phyloP scores from a whole-genome alignment of 2,329 filamentous ascomycete species.

The Chrysosphaeria jannelii region DNA sequence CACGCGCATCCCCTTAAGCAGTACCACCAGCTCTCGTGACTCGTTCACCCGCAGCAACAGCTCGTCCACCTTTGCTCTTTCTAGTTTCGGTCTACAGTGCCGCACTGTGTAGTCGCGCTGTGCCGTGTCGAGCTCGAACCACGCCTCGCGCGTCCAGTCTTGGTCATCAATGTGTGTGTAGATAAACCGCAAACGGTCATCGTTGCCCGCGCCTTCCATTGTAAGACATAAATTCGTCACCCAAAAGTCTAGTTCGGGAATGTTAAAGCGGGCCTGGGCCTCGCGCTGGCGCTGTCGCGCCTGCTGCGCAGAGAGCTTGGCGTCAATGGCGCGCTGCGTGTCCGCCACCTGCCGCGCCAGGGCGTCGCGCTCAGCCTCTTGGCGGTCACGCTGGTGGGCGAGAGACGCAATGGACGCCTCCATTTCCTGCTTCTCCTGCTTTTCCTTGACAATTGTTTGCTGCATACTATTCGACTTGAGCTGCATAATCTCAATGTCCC shows the following conservation, averaged over 20 bases:
- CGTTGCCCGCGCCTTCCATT: slow-evolving; percentile 65
- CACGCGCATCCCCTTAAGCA: slow-evolving; percentile 61
- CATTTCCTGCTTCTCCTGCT: slow-evolving; percentile 49
- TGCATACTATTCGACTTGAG: slow-evolving; percentile 40
- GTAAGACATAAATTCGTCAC: slow-evolving; percentile 64
- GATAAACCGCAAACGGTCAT: slow-evolving; percentile 68
- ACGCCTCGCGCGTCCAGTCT: slow-evolving; percentile 68
- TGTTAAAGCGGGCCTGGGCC: slow-evolving; percentile 61
- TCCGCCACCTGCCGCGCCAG: slow-evolving; percentile 31
- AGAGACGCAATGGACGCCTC: slow-evolving; percentile 28
- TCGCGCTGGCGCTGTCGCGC: slow-evolving; percentile 47
- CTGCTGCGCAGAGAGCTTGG: slow-evolving; percentile 37
- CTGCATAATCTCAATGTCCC: slow-evolving; percentile 57
- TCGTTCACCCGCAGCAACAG: slow-evolving; percentile 62
- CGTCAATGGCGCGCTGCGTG: slow-evolving; percentile 39
- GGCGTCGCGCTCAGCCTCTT: slow-evolving; percentile 22
- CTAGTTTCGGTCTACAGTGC: slow-evolving; percentile 54
- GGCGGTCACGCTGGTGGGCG: slow-evolving; percentile 26
- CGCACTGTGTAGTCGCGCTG: slow-evolving; percentile 62
- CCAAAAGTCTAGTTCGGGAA: slow-evolving; percentile 89
- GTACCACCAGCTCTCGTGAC: slow-evolving; percentile 34
- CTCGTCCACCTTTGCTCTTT: slow-evolving; percentile 45
- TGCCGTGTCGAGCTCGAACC: slow-evolving; percentile 70
- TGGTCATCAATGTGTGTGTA: slow-evolving; percentile 67
- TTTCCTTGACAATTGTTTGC: slow-evolving; percentile 46